phyloP scores from a whole-genome alignment of 148 eudicot species.

The Amaranthus hypochondriacus region DNA sequence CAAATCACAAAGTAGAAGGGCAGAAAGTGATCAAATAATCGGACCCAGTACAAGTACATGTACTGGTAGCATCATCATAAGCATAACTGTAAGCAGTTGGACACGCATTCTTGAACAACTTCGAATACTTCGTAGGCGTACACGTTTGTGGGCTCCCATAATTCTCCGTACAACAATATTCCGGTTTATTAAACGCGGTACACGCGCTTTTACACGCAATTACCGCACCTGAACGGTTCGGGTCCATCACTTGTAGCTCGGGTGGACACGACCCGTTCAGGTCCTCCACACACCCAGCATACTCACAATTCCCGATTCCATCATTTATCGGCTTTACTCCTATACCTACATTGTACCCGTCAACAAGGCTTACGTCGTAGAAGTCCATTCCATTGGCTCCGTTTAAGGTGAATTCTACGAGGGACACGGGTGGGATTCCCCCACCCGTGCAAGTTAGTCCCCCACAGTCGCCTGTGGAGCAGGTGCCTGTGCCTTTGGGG shows the following conservation, averaged over 20 bases:
- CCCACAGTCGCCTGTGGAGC: conserved; percentile 52
- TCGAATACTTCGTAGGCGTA: conserved; percentile 50
- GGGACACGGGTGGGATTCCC: conserved; percentile 52
- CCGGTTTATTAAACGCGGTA: conserved; percentile 44
- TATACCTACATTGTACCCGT: conserved; percentile 71
- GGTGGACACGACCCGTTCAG: conserved; percentile 51
- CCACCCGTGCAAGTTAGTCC: conserved; percentile 32
- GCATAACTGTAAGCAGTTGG: conserved; percentile 80
- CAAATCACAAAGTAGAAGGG: conserved; percentile 25
- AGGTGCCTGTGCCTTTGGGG: conserved; percentile 28
- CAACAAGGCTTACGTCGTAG: conserved; percentile 79
- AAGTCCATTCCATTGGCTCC: conserved; percentile 44
- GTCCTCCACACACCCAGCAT: conserved; percentile 60
- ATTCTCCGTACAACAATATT: conserved; percentile 66
- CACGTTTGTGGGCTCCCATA: conserved; percentile 49
- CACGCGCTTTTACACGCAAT: conserved; percentile 74
- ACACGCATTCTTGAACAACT: conserved; percentile 65
- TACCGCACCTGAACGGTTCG: conserved; percentile 5
- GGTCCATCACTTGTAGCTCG: conserved; percentile 42
- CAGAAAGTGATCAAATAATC: conserved; percentile 75
- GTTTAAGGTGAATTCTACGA: conserved; percentile 64
- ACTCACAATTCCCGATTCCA: conserved; percentile 51
- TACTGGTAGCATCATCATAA: conserved; percentile 71
- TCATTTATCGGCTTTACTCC: conserved; percentile 41
- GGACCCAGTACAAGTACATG: conserved; percentile 59